Evolutionary conservation across 768 basidiomycete species (phyloP).

Genomic region (Rhizopogon sp.): DNA sequence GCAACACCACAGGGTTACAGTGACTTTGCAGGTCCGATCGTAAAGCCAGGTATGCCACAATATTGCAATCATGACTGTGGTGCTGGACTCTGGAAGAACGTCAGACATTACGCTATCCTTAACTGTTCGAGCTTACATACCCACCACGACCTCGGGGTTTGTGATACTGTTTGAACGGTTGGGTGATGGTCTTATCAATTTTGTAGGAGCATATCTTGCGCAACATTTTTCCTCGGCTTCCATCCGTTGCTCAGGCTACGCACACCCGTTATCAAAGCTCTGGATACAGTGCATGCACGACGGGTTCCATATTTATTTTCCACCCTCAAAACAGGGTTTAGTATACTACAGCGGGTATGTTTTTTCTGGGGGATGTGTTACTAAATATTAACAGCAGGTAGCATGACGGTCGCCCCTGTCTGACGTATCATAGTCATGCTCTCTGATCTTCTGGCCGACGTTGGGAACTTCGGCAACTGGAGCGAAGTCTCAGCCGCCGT

Average conservation of each 20-base stretch:
- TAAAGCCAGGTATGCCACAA: conserved; percentile 69
- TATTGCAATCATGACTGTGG: conserved; percentile 37
- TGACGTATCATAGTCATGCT: conserved; percentile 63
- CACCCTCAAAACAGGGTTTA: conserved; percentile 59
- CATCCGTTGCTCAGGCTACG: conserved; percentile 48
- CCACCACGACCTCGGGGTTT: conserved; percentile 72
- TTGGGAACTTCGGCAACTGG: conserved; percentile 41
- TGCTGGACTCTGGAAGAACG: conserved; percentile 51
- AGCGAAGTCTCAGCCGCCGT: conserved; percentile 40
- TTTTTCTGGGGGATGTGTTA: conserved; percentile 82
- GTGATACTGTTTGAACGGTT: not conserved
- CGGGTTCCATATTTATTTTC: conserved; percentile 92
- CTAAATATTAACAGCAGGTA: conserved; percentile 94
- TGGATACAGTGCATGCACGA: conserved; percentile 68
- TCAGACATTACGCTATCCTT: conserved; percentile 64
- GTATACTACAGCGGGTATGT: conserved; percentile 49
- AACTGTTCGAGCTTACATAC: conserved; percentile 68
- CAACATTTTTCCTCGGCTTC: conserved; percentile 73
- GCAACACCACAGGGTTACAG: conserved; percentile 52
- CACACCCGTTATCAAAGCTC: conserved; percentile 50
- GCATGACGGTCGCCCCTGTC: conserved; percentile 88
- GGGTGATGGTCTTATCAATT: not conserved
- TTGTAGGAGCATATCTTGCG: conserved; percentile 54
- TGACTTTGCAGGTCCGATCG: conserved; percentile 67
- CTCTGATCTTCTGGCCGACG: conserved; percentile 46